Percentiles rank a stretch among this genome's conserved stretches.
Evolutionary conservation across 2,329 filamentous ascomycete species (phyloP).

Genomic region (Pseudocercospora cruenta): DNA sequence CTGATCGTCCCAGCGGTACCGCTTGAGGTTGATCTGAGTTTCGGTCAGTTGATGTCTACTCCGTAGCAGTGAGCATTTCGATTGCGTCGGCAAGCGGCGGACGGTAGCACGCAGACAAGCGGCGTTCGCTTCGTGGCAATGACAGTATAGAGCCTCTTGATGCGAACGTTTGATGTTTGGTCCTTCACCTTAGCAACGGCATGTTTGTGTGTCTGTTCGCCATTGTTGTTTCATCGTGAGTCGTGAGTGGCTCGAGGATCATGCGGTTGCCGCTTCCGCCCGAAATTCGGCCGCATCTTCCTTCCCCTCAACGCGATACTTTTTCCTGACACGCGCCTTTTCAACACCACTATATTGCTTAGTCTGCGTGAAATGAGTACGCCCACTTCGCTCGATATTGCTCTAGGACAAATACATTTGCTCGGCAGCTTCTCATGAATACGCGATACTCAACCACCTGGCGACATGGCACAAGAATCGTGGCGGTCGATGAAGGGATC

Average conservation of each 20-base stretch:
- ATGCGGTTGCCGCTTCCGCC: conserved; percentile 15
- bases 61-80: background rate
- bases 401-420: no score
- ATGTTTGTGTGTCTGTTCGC: conserved; percentile 4
- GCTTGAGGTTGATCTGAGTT: background rate
- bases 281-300: conserved; percentile 41
- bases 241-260: conserved; percentile 36
- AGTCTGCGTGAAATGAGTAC: no score
- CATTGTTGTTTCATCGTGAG: conserved; percentile 1
- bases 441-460: no score
- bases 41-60: background rate
- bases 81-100: background rate
- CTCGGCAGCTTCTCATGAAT: no score
- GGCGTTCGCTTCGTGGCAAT: background rate
- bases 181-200: background rate
- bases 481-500: no score
- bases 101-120: background rate
- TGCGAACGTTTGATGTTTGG: background rate
- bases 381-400: no score
- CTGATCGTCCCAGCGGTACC: background rate
- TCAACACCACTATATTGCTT: background rate
- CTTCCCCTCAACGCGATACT: conserved; percentile 50
- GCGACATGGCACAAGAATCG: no score
- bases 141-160: background rate
- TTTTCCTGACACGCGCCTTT: conserved; percentile 42